Conservation (phyloP, 2,329 filamentous ascomycete genomes). For the Curvularia lunata region DNA sequence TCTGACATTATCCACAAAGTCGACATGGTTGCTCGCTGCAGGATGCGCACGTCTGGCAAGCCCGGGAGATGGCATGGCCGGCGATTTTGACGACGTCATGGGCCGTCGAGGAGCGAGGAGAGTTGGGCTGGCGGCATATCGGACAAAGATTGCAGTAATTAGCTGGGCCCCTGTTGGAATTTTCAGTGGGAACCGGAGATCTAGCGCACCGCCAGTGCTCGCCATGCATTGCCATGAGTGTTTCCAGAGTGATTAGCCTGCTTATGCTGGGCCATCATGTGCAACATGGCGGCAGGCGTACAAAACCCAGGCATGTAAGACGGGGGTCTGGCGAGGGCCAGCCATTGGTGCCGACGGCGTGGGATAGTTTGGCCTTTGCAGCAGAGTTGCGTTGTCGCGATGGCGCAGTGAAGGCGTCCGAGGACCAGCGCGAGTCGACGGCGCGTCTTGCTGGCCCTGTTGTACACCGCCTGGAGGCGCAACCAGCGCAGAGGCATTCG, state of each 20-base stretch:
- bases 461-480: slow-evolving; percentile 1
- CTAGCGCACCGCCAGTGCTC: slow-evolving; percentile 8
- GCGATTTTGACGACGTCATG: slow-evolving; percentile 14
- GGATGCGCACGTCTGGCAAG: neutral
- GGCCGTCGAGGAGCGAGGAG: neutral
- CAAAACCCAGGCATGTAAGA: neutral
- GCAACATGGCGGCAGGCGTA: neutral
- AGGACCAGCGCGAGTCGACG: neutral
- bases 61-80: neutral
- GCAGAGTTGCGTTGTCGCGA: neutral
- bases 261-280: slow-evolving; percentile 1
- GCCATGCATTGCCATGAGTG: slow-evolving; percentile 1
- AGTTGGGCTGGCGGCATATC: slow-evolving; percentile 6
- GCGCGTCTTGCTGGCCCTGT: neutral
- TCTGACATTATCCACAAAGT: slow-evolving; percentile 6
- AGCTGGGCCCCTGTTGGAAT: slow-evolving; percentile 7
- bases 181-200: slow-evolving; percentile 9
- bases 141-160: slow-evolving; percentile 3
- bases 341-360: neutral
- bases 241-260: slow-evolving; percentile 1
- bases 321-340: neutral
- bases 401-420: neutral
- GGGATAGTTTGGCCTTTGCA: neutral
- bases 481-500: neutral
- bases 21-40: slow-evolving; percentile 4